phyloP scores from a whole-genome alignment of 179 eudicot species.

The Silene noctiflora region DNA sequence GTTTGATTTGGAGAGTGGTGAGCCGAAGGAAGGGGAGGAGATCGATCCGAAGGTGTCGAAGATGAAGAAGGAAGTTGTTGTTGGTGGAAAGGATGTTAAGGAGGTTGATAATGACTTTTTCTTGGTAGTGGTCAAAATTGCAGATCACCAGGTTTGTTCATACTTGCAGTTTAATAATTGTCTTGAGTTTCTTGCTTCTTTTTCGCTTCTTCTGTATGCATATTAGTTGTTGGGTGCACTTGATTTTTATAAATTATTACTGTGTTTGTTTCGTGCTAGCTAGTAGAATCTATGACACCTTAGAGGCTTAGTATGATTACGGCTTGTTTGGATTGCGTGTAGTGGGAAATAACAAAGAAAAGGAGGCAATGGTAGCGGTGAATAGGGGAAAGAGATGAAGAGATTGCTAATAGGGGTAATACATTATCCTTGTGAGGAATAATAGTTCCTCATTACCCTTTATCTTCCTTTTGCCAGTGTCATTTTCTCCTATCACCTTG shows the following conservation, averaged over 20 bases:
- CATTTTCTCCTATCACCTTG: not conserved
- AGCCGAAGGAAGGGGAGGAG: conserved; percentile 40
- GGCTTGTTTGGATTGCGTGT: not conserved
- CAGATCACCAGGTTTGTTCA: conserved; percentile 75
- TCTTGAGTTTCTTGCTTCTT: not conserved
- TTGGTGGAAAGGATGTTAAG: conserved; percentile 84
- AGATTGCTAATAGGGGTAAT: not conserved
- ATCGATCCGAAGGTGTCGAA: conserved; percentile 75
- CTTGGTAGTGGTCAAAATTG: conserved; percentile 81
- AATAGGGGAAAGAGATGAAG: not conserved
- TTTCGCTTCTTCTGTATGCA: not conserved
- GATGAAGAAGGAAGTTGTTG: conserved; percentile 90
- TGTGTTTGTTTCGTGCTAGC: not conserved
- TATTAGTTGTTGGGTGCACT: not conserved
- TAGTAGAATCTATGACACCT: not conserved
- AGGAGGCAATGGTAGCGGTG: not conserved
- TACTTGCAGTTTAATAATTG: not conserved
- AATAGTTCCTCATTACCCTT: not conserved
- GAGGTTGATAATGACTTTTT: conserved; percentile 94
- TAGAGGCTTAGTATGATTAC: not conserved
- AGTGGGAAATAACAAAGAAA: not conserved
- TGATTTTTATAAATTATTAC: not conserved
- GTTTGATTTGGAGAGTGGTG: conserved; percentile 60
- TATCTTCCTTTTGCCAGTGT: not conserved
- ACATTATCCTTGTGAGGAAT: not conserved